These are phyloP conservation scores for Russula griseocarnosa DNA, from an alignment of 768 basidiomycete genomes.

Conservation along the genomic window DNA sequence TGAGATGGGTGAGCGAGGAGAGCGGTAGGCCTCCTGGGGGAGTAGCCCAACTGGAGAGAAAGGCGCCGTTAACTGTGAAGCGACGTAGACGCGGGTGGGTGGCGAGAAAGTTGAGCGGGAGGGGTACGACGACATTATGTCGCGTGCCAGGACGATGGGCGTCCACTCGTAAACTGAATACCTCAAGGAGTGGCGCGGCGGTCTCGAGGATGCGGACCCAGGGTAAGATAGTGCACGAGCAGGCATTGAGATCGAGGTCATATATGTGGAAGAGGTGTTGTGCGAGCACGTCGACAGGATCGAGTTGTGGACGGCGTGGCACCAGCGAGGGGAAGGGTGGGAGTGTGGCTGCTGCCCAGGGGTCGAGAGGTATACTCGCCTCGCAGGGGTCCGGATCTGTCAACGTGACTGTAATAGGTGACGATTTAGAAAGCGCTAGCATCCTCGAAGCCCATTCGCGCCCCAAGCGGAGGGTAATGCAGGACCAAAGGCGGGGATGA, in stretches of 20 bases:
- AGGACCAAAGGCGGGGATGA: conserved; percentile 17
- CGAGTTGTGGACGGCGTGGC: neutral
- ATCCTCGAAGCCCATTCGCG: conserved; percentile 17
- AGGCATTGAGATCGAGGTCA: conserved; percentile 14
- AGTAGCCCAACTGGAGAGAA: conserved; percentile 4
- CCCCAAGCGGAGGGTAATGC: conserved; percentile 5
- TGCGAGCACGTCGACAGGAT: conserved; percentile 12
- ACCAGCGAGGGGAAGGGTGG: neutral
- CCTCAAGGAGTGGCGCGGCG: conserved; percentile 17
- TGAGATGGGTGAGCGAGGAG: conserved; percentile 4
- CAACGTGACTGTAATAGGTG: conserved; percentile 9
- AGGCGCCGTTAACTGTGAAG: conserved; percentile 4
- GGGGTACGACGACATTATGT: conserved; percentile 1
- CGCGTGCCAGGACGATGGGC: neutral
- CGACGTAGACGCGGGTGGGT: conserved; percentile 19
- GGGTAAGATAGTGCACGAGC: neutral
- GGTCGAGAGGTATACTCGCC: neutral
- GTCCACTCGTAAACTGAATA: conserved; percentile 2
- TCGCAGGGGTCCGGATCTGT: conserved; percentile 6
- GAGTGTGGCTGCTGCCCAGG: neutral
- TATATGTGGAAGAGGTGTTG: conserved; percentile 20
- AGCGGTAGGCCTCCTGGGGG: neutral
- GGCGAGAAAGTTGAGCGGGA: conserved; percentile 13
- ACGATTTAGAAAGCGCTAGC: conserved; percentile 16
- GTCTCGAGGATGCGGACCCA: conserved; percentile 9